Percentiles rank a stretch among this genome's conserved stretches.
Conservation (phyloP, 345 rosid genomes). For the Populus euphratica region DNA sequence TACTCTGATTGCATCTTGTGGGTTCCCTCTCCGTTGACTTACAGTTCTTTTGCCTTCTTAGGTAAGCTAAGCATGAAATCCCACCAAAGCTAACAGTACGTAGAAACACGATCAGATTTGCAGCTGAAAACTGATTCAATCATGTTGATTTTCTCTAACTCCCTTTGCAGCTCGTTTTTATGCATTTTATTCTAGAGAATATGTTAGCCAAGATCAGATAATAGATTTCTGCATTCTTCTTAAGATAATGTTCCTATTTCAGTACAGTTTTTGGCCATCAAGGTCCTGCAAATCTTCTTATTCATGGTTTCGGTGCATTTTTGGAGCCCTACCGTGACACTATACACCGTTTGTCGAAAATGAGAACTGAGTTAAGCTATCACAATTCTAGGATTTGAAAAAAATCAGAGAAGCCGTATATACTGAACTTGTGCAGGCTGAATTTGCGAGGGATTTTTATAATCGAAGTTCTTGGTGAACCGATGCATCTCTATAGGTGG, state of each 20-base stretch:
- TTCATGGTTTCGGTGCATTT: slow-evolving; percentile 96
- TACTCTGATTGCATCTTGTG: not conserved
- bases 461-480: slow-evolving; percentile 65
- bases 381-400: slow-evolving; percentile 77
- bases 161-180: not conserved
- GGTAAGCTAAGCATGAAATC: not conserved
- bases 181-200: not conserved
- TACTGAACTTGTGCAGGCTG: slow-evolving; percentile 81
- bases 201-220: not conserved
- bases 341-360: slow-evolving; percentile 43
- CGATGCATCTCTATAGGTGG: slow-evolving; percentile 86
- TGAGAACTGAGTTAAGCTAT: slow-evolving; percentile 67
- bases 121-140: not conserved
- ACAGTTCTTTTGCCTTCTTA: not conserved
- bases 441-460: slow-evolving; percentile 72
- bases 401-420: slow-evolving; percentile 79
- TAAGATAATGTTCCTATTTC: slow-evolving; percentile 19
- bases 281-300: slow-evolving; percentile 76
- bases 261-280: slow-evolving; percentile 54
- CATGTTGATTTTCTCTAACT: not conserved
- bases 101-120: not conserved
- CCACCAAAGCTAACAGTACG: not conserved
- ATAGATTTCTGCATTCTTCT: not conserved
- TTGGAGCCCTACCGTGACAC: slow-evolving; percentile 79
- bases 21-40: not conserved